Base-by-base conservation (phyloP, 768 basidiomycete genomes). In the Trametes gibbosa region DNA sequence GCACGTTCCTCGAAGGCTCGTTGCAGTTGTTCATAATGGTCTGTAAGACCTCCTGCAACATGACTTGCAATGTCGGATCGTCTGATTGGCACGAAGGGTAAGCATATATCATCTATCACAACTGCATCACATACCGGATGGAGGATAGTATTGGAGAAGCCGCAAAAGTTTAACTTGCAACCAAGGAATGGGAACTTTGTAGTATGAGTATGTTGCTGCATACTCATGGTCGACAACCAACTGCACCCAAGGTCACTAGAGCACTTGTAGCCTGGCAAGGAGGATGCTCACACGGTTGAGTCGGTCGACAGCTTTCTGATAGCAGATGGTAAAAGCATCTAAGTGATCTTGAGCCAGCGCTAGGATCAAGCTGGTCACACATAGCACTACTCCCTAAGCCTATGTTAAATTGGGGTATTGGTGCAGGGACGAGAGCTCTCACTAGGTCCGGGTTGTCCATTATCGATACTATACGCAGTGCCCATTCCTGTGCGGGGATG, bases 151-250 rank as follows among this genome's bases (percentile, higher is more conserved):
- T 72, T 98, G 97, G 37, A 99, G 73, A 16, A 99, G 73, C 23
- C 94, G 88, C 14, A 99, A 79, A 2, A 99, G 82, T 72, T 98
- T 97, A 63, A 98, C 93, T 75, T 98, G 96, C 34, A 98, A 77
- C 97, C 96, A 98, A 0, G 96, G 96, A 23, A 91, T 91, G 21
- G 96, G 96, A 2, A 98, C 93, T 75, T 95, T 94, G 75, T 99
- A 99, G 72, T 99, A 99, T 17, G 95, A 83, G 70, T 99, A 99
- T 50, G 92, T 89, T 35, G 89, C 80, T 8, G 87, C 77, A 68
- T 90, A 96, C 69, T 98, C 92, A 61, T 89, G 87, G 65, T 95
- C 92, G 62, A 98, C 89, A 17, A 98, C 82, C 65, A 99, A 81
- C 94, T 96, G 63, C 5, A 14, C 2, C 27, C 13, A n/a, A 1